These are phyloP conservation scores for Prunus davidiana DNA, from an alignment of 306 rosid genomes.

Conservation along the genomic window DNA sequence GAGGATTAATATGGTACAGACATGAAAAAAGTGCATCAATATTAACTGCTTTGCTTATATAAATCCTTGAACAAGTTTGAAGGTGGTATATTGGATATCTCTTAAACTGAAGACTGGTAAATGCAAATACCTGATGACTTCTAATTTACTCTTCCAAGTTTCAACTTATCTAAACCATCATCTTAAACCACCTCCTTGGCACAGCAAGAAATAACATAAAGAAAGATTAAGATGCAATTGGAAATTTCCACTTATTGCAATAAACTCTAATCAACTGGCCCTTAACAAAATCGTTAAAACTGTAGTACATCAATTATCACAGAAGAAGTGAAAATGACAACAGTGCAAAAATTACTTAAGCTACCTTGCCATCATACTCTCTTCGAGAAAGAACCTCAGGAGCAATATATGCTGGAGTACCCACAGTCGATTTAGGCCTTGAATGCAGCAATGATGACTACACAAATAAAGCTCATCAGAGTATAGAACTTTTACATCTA, in stretches of 20 bases:
- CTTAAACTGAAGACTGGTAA: neutral
- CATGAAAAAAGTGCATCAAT: neutral
- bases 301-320: neutral
- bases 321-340: neutral
- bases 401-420: conserved; percentile 90
- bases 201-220: neutral
- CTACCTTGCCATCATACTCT: conserved; percentile 90
- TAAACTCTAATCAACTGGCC: neutral
- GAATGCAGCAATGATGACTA: conserved; percentile 87
- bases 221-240: neutral
- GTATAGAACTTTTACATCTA: conserved; percentile 6
- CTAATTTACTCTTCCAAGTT: neutral
- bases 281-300: neutral
- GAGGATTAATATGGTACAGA: neutral
- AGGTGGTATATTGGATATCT: neutral
- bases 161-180: neutral
- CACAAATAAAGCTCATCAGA: conserved; percentile 35
- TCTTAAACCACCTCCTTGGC: neutral
- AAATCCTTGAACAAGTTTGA: neutral
- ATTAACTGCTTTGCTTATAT: neutral
- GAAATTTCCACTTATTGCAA: neutral
- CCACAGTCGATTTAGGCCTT: conserved; percentile 77
- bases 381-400: conserved; percentile 85
- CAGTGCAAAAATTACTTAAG: conserved; percentile 4
- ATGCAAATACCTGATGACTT: neutral